phyloP scores from a whole-genome alignment of 495 filamentous ascomycete species.

The Penicillium arizonense region DNA sequence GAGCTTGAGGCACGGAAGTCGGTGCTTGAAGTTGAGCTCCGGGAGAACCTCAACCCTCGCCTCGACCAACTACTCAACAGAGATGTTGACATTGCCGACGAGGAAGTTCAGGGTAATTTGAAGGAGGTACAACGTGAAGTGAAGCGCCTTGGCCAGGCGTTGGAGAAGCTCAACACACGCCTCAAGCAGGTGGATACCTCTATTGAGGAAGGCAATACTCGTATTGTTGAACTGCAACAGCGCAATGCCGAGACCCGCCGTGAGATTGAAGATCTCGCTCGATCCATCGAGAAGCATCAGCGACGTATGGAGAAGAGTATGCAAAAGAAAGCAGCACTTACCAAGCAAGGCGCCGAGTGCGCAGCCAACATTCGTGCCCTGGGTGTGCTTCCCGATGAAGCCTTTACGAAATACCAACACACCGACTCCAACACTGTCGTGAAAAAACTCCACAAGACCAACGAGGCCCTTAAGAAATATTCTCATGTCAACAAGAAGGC shows the following conservation, averaged over 20 bases:
- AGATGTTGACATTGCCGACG: conserved; percentile 66
- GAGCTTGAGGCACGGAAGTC: conserved; percentile 80
- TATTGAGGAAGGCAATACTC: conserved; percentile 61
- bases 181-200: conserved; percentile 69
- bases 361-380: conserved; percentile 87
- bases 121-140: conserved; percentile 81
- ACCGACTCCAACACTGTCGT: conserved; percentile 75
- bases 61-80: conserved; percentile 84
- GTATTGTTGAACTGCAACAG: conserved; percentile 60
- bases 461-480: conserved; percentile 92
- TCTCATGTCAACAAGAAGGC: conserved; percentile 99
- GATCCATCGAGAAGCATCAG: conserved; percentile 80
- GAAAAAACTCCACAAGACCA: conserved; percentile 87
- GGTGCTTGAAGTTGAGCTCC: conserved; percentile 77
- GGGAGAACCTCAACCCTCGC: conserved; percentile 78
- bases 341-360: conserved; percentile 73
- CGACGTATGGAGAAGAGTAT: conserved; percentile 91
- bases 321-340: conserved; percentile 76
- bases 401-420: conserved; percentile 85
- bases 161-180: conserved; percentile 62
- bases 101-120: conserved; percentile 60
- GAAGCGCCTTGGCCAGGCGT: conserved; percentile 64
- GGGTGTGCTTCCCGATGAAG: conserved; percentile 90
- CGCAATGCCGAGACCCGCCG: conserved; percentile 65
- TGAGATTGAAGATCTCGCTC: conserved; percentile 70